Base-by-base conservation (phyloP, 441 rosid species). In the Raphanus hybrid region DNA sequence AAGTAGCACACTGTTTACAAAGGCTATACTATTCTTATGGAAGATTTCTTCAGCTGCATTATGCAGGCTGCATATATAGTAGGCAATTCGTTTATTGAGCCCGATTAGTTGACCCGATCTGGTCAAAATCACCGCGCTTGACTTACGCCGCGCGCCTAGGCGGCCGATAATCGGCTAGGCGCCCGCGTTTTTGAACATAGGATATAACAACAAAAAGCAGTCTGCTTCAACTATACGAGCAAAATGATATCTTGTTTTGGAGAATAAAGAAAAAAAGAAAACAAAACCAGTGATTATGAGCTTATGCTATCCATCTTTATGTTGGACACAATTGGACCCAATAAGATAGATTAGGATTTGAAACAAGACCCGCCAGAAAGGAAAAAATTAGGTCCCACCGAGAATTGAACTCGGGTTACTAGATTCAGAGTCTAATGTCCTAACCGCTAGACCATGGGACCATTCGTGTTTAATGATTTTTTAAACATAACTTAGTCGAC, bases 401-500 rank as follows among this genome's bases (percentile, higher is more conserved):
- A 85, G 87, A 74, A 41, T 86, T 85, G 87, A 84, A 83, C 86
- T 85, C 88, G 85, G 87, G 87, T 83, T 86, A 83, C 85, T 80
- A 83, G 84, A 87, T 83, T 85, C 90, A 87, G 84, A 84, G 86
- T 85, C 87, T 83, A 82, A 81, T 80, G 87, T 84, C 87, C 88
- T 84, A 59, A 85, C 88, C 87, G 84, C 90, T 87, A 83, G 88
- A 82, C 88, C 84, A 85, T 83, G 82, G 86, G 75, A 84, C 88
- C 86, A 8, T 5, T 2, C 2, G 63, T 14, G 20, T 8, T 9
- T 8, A 8, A 9, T 8, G 3, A 0, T 2, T 39, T 8, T 41
- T 10, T 41, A 29, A 29, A 23, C 26, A 6, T 4, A 4, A 29
- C 4, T 29, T 29, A 29, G 0, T 29, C 34, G 4, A 29, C 34